Evolutionary conservation across 106 monocot genomes (phyloP).

Genomic region (Apostasia shenzhenica): DNA sequence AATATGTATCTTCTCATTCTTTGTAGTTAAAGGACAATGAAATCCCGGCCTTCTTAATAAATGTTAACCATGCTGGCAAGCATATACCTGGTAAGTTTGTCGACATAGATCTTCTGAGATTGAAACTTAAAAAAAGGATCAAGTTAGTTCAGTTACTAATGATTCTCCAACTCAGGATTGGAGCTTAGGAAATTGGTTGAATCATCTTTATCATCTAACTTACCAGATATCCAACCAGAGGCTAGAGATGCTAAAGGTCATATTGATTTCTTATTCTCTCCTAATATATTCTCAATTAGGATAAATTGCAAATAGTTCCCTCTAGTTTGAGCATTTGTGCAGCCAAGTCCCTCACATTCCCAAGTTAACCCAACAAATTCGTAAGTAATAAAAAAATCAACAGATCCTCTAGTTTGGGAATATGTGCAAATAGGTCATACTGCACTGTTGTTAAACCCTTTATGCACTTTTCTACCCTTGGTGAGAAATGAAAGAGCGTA

Average conservation of each 20-base stretch:
- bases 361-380: too few species aligned
- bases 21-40: conserved; percentile 57
- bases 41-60: conserved; percentile 62
- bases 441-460: too few species aligned
- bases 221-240: conserved; percentile 21
- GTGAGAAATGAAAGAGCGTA: too few species aligned
- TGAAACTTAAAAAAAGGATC: not conserved
- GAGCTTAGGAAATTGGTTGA: conserved; percentile 36
- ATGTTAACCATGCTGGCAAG: conserved; percentile 53
- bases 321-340: too few species aligned
- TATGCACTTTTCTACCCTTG: too few species aligned
- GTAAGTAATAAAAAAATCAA: too few species aligned
- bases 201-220: conserved; percentile 26
- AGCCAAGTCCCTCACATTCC: too few species aligned
- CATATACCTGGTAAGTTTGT: conserved; percentile 44
- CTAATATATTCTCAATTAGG: not conserved
- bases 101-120: too few species aligned
- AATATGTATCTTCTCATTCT: conserved; percentile 8
- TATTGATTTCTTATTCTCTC: not conserved
- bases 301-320: too few species aligned
- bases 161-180: conserved; percentile 26
- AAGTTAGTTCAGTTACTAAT: not conserved
- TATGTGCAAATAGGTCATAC: too few species aligned
- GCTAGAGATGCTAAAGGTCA: conserved; percentile 53
- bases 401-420: too few species aligned